Evolutionary conservation across 495 filamentous ascomycete species (phyloP), one percentile per base, ranked within the genome.

Genomic region (Aspergillus funiculosus): DNA sequence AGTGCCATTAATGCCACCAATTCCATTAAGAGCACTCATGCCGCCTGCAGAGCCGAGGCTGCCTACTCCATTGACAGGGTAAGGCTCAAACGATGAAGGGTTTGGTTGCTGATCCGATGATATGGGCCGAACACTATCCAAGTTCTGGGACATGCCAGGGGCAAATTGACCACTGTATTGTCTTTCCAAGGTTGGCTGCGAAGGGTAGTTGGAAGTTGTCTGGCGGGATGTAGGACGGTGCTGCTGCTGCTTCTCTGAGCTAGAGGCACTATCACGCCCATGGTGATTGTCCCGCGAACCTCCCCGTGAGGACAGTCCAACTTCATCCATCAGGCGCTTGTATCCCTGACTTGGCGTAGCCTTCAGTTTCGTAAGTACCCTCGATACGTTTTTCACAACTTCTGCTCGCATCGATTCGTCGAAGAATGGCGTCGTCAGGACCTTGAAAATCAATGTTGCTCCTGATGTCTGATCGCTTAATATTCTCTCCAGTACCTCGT

Each of bases 261-360:
- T 68, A 35, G 64, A 56, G 11, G 37, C 13, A 14, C 9, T 41
- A 14, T 73, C 69, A 17, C 69, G 63, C 31, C 56, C 58, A 46
- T 70, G 67, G 37, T 71, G 69, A 34, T 68, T 65, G 6, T 77
- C 72, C 13, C 72, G 69, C 20, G 67, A 63, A 36, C 62, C 73
- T 14, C 71, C 68, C 28, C 82, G 74, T 28, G 81, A 82, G 5
- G 87, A 88, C 43, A 94, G 69, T 38, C 87, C 90, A 59, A 95
- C 92, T 65, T 96, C 90, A 57, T 95, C 90, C 92, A 98, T 98
- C 36, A 98, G 66, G 30, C 92, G 86, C 74, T 97, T 97, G 67
- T 98, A 98, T 28, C 92, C 92, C 65, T 98, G 94, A 37, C 85
- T 83, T 35, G 92, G 88, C 46, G 91, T 85, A 5, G 87, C 90